Evolutionary conservation across 129 eudicot genomes (phyloP), one percentile per base, ranked within the genome.

Genomic region (Arctium lappa): DNA sequence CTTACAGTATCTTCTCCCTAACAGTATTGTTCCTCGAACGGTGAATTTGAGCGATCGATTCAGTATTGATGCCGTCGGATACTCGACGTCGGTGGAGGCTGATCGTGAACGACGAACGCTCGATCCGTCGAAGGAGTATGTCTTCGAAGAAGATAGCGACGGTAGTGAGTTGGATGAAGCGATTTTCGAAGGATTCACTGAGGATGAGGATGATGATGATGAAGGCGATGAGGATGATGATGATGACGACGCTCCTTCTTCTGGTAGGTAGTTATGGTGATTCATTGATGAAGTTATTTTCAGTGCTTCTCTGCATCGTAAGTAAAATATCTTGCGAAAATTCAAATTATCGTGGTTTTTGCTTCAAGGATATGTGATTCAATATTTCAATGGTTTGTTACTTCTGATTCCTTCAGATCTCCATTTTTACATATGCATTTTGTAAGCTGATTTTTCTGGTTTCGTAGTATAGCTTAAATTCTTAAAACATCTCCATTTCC

Each of bases 1-100:
- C 68, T 53, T 70, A 65, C 82, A 22, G 16, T 69, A 77, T 77
- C 34, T 76, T 76, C 81, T 75, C 8, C 86, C 77, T 5, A 76
- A 82, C 27, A 50, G 63, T 37, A 22, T 5, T 4, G 78, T 76
- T 76, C 68, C 22, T 3, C 79, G 39, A n/a, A 34, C 73, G 5
- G 42, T 70, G 66, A 37, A 53, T 56, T 56, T 36, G n/a, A 1
- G 44, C 22, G 8, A n/a, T 56, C 31, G 76, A 46, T 42, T 83
- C 6, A 38, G 82, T 10, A 12, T 38, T 48, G 8, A 36, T 0
- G 29, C 9, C 42, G 86, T 30, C 27, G 78, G 60, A 33, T 50
- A 22, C 36, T 27, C 60, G 85, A 6, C n/a, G 73, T 31, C 13
- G 13, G 15, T 16, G 69, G 75, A 32, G 38, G 75, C 30, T 32